phyloP scores from a whole-genome alignment of 2,329 filamentous ascomycete genomes.

The Pseudonectria foliicola region DNA sequence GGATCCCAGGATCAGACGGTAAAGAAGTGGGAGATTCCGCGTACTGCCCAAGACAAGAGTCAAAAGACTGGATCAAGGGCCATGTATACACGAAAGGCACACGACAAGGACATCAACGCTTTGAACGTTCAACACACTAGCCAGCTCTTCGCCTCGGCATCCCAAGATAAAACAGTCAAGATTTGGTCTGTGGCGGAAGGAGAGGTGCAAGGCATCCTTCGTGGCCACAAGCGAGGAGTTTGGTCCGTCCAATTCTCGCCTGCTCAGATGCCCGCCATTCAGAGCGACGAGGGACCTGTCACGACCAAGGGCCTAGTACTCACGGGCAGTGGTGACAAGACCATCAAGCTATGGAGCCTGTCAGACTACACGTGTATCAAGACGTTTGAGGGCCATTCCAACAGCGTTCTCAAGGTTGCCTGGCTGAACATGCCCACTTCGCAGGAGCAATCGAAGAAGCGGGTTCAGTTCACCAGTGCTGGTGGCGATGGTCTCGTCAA shows the following conservation, averaged over 20 bases:
- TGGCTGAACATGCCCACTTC: slow-evolving; percentile 62
- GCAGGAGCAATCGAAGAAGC: slow-evolving; percentile 48
- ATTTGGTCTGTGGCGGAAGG: slow-evolving; percentile 91
- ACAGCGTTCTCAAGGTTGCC: slow-evolving; percentile 86
- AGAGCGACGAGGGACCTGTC: slow-evolving; percentile 63
- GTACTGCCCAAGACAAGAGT: slow-evolving; percentile 36
- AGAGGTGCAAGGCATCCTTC: slow-evolving; percentile 82
- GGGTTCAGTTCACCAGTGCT: slow-evolving; percentile 72
- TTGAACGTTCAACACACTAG: slow-evolving; percentile 70
- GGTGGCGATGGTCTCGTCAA: slow-evolving; percentile 94
- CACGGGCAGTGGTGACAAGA: slow-evolving; percentile 93
- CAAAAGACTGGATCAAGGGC: slow-evolving; percentile 55
- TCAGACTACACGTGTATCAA: slow-evolving; percentile 86
- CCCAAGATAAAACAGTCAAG: slow-evolving; percentile 93
- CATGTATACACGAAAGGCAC: slow-evolving; percentile 84
- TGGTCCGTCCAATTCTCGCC: slow-evolving; percentile 94
- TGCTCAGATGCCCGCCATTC: slow-evolving; percentile 63
- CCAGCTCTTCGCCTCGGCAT: slow-evolving; percentile 88
- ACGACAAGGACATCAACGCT: slow-evolving; percentile 98
- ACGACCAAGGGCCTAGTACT: slow-evolving; percentile 76
- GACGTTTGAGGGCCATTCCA: slow-evolving; percentile 93
- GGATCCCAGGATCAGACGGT: slow-evolving; percentile 94
- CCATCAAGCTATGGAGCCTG: slow-evolving; percentile 89
- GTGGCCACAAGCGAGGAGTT: slow-evolving; percentile 88
- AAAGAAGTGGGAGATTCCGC: slow-evolving; percentile 83